Base-by-base conservation (phyloP, 352 stramenopile species). In the Halophytophthora batemanensis region DNA sequence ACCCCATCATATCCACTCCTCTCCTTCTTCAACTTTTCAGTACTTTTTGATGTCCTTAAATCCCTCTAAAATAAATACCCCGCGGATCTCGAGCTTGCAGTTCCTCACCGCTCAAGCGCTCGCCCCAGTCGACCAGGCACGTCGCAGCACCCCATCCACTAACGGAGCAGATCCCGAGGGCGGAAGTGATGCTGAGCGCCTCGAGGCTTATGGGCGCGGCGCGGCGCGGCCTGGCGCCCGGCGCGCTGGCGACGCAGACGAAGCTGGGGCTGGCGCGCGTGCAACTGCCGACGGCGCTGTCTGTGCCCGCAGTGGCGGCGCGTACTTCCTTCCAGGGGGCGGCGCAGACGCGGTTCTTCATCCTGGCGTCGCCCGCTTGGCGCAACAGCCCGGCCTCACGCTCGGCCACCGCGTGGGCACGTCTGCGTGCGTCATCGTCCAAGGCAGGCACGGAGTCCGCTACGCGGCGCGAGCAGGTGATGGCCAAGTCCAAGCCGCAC, bases 401-500 rank as follows among this genome's bases (percentile, higher is more conserved):
- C n/a, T n/a, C n/a, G n/a, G n/a, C n/a, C n/a, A n/a, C n/a, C n/a
- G n/a, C n/a, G n/a, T n/a, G n/a, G n/a, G n/a, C n/a, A n/a, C 11
- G 13, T 14, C 14, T 36, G 10, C 41, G 41, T 28, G 5, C 25
- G 23, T 37, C 41, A 21, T 69, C 73, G 2, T 64, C 64, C 1
- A 38, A 46, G 29, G 17, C 25, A 14, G 23, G 31, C 2, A 45
- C n/a, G 8, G 37, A 34, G 47, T 34, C 45, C 39, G 42, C 35
- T 12, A 41, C 41, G 1, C 39, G 59, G 3, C 34, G 48, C n/a
- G 57, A 66, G n/a, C 60, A 61, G 19, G 61, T 72, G 48, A 45
- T 66, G 38, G 64, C 63, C 28, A 72, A 75, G 50, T 61, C 60
- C 31, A 69, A 72, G 64, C 69, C 61, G 22, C 69, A 77, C 38